Evolutionary conservation across 768 basidiomycete genomes (phyloP).

Genomic region (Lactarius hatsudake): DNA sequence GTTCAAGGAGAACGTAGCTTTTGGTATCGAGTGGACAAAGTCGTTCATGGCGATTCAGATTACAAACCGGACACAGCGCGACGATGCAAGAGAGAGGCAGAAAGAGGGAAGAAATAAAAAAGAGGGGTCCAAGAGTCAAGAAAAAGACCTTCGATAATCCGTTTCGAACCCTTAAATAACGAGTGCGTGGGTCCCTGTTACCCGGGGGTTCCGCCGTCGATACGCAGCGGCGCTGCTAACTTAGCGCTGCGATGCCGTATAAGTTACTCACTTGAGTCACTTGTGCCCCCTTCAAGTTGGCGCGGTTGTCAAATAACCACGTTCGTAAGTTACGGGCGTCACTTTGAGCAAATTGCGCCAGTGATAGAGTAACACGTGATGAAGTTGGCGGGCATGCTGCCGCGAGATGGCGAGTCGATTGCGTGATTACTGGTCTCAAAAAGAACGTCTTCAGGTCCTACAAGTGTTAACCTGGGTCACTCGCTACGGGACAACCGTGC

Average conservation of each 20-base stretch:
- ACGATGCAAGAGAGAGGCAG: background rate
- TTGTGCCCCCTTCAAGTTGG: background rate
- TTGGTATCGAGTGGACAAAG: slow-evolving; percentile 12
- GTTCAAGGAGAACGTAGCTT: slow-evolving; percentile 9
- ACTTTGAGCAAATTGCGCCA: background rate
- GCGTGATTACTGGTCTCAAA: background rate
- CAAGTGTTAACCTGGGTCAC: background rate
- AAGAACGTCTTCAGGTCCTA: background rate
- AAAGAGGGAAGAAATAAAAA: background rate
- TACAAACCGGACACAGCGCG: background rate
- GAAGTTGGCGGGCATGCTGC: too few relatives aligned
- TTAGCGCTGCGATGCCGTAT: background rate
- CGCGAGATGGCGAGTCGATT: background rate
- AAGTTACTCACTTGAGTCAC: background rate
- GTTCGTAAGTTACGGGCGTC: background rate
- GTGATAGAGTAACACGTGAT: background rate
- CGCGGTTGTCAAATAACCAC: background rate
- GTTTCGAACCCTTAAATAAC: background rate
- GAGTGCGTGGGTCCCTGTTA: background rate
- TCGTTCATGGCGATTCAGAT: slow-evolving; percentile 9
- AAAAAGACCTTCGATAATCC: background rate
- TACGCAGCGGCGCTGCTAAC: background rate
- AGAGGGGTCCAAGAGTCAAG: background rate
- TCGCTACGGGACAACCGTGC: background rate
- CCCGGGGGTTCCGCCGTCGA: background rate